Evolutionary conservation across 2,329 filamentous ascomycete species (phyloP), one percentile per base, ranked within the genome.

Genomic region (Trichophyton simii): DNA sequence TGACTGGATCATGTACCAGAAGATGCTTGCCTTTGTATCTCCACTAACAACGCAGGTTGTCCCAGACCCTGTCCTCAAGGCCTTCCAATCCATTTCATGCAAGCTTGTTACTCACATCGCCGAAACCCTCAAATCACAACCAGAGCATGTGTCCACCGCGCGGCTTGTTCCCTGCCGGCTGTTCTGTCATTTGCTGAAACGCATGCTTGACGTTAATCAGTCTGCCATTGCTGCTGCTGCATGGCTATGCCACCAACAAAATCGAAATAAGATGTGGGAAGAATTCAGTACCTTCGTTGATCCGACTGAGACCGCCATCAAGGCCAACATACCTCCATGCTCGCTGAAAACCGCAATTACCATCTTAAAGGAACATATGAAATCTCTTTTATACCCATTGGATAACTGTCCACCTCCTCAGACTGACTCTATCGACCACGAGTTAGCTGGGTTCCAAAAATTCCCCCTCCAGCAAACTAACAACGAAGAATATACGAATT

Each of bases 1-100:
- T 71, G 94, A 99, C 72, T 95, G 94, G 76, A 82, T 92, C 38
- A 88, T 96, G 77, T 99, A 99, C 72, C 91, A 97, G 72, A 91
- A 91, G 67, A 96, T 97, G 88, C 91, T 96, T 76, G 86, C 87
- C 60, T 95, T 96, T 64, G 85, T 97, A 46, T 88, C 89, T 0
- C 85, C 87, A n/a, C 80, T 97, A 46, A 94, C 90, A 3, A 81
- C 96, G 6, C 91, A 97, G 72, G 91, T 96, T 13, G 87, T 95
- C 3, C 94, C 94, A 1, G 89, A 91, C 62, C 82, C 87, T 2
- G 91, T 97, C 5, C 80, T 96, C 63, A 89, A 91, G 68, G 91
- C 91, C 1, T 82, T 99, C 36, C 85, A 89, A 66, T 92, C 86
- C 66, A 95, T 99, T 62, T 91, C 91, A 0, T 86, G 89, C 68